Evolutionary conservation across 2,329 filamentous ascomycete species (phyloP).

Genomic region (Scleromitrula shiraiana): DNA sequence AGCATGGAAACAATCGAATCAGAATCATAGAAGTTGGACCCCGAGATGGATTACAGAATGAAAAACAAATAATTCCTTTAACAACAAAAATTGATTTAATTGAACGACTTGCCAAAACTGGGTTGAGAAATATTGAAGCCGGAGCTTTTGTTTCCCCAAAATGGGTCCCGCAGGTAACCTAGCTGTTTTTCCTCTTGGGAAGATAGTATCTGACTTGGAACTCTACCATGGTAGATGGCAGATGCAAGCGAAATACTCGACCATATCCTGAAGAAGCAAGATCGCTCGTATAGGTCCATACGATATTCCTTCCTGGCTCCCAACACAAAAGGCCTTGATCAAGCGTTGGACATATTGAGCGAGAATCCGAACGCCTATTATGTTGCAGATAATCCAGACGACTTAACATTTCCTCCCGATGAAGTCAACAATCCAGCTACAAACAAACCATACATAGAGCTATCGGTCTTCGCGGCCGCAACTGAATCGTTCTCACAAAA

Average conservation of each 20-base stretch:
- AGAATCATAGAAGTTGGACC: constrained; percentile 77
- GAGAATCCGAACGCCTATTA: constrained; percentile 44
- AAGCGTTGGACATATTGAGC: constrained; percentile 48
- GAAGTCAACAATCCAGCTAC: constrained; percentile 12
- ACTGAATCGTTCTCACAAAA: constrained; percentile 73
- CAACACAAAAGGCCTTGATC: constrained; percentile 64
- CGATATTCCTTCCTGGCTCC: constrained; percentile 77
- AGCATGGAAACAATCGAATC: constrained; percentile 31
- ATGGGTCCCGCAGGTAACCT: constrained; percentile 69
- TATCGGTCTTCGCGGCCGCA: constrained; percentile 75
- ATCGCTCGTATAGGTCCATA: constrained; percentile 46
- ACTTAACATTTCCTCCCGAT: background rate
- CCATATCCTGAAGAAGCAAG: constrained; percentile 53
- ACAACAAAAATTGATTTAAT: constrained; percentile 72
- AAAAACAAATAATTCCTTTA: constrained; percentile 62
- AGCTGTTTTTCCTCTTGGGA: background rate
- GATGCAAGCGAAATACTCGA: constrained; percentile 68
- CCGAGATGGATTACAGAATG: constrained; percentile 80
- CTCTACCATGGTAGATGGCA: constrained; percentile 52
- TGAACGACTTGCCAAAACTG: constrained; percentile 57
- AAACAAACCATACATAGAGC: constrained; percentile 46
- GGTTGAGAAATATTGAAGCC: constrained; percentile 66
- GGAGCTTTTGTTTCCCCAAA: constrained; percentile 78
- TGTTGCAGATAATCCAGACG: constrained; percentile 36
- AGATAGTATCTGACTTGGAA: background rate